A percentile compares a stretch with the other conserved stretches of the same genome.
Evolutionary conservation across 257 asterid species (phyloP).

Genomic region (Sherardia arvensis): DNA sequence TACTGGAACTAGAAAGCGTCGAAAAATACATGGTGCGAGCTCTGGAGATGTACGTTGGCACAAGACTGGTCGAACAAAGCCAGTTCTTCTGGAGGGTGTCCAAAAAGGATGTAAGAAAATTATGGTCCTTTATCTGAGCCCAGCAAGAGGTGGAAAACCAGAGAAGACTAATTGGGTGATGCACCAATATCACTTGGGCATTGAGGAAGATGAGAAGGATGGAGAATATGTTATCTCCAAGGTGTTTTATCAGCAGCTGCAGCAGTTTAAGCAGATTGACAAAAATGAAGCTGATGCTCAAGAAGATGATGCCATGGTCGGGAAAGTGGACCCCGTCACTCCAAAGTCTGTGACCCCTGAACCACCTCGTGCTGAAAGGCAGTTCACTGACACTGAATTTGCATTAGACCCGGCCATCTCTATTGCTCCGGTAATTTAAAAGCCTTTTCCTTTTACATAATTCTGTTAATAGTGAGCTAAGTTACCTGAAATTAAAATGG

Average conservation of each 20-base stretch:
- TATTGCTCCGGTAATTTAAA: constrained; percentile 12
- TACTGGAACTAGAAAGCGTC: constrained; percentile 86
- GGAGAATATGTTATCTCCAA: constrained; percentile 82
- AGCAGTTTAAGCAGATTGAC: constrained; percentile 44
- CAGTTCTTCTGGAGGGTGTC: constrained; percentile 65
- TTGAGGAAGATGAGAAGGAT: constrained; percentile 78
- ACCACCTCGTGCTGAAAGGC: constrained; percentile 47
- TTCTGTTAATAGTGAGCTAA: background rate
- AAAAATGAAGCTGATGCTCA: constrained; percentile 36
- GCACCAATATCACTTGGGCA: constrained; percentile 96
- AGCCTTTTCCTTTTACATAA: background rate
- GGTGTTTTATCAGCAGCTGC: constrained; percentile 89
- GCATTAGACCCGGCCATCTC: constrained; percentile 22
- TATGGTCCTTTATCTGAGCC: constrained; percentile 77
- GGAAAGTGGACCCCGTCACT: constrained; percentile 69
- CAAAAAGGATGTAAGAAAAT: constrained; percentile 95
- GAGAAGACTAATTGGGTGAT: constrained; percentile 98
- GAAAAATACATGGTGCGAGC: constrained; percentile 70
- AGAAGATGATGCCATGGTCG: constrained; percentile 23
- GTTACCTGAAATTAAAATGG: no score
- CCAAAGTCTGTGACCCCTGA: constrained; percentile 75
- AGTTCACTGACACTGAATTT: constrained; percentile 14
- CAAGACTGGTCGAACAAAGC: constrained; percentile 90
- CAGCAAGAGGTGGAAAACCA: constrained; percentile 65
- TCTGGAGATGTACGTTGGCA: constrained; percentile 93